phyloP scores from a whole-genome alignment of 495 filamentous ascomycete species.

The Aspergillus haitiensis region DNA sequence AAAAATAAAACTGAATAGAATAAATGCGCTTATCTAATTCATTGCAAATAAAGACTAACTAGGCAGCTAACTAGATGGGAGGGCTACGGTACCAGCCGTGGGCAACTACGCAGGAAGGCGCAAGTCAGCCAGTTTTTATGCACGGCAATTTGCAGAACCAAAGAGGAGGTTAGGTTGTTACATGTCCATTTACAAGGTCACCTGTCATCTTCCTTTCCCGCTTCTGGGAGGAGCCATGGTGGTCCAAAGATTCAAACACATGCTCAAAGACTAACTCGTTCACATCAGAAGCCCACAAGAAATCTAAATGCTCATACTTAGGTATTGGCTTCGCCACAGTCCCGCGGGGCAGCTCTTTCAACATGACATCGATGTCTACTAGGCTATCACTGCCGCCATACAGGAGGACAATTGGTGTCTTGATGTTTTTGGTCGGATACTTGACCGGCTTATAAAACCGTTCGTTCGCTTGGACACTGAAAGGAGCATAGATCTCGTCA shows the following conservation, averaged over 20 bases:
- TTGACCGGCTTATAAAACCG: slow-evolving; percentile 87
- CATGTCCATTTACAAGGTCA: slow-evolving; percentile 18
- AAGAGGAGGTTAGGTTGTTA: slow-evolving; percentile 4
- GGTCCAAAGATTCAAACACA: slow-evolving; percentile 82
- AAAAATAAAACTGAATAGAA: too few relatives aligned
- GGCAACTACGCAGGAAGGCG: slow-evolving; percentile 9
- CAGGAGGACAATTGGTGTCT: slow-evolving; percentile 87
- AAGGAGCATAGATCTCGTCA: slow-evolving; percentile 75
- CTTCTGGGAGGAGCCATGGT: slow-evolving; percentile 39
- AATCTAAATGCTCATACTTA: slow-evolving; percentile 95
- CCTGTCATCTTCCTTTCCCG: slow-evolving; percentile 6
- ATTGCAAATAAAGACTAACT: too few relatives aligned
- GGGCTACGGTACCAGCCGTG: too few relatives aligned
- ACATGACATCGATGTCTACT: slow-evolving; percentile 92
- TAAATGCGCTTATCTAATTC: too few relatives aligned
- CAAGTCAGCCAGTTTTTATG: background rate
- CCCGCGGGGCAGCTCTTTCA: slow-evolving; percentile 78
- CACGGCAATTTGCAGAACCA: slow-evolving; percentile 7
- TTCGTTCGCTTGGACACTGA: slow-evolving; percentile 57
- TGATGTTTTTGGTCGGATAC: slow-evolving; percentile 96
- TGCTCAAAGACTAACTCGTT: slow-evolving; percentile 82
- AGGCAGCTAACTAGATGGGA: too few relatives aligned
- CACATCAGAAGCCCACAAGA: slow-evolving; percentile 90
- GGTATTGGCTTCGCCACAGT: slow-evolving; percentile 81
- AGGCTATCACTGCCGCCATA: slow-evolving; percentile 93